Evolutionary conservation across 352 stramenopile genomes (phyloP), one percentile per base, ranked within the genome.

Genomic region (Aphanomyces invadans): DNA sequence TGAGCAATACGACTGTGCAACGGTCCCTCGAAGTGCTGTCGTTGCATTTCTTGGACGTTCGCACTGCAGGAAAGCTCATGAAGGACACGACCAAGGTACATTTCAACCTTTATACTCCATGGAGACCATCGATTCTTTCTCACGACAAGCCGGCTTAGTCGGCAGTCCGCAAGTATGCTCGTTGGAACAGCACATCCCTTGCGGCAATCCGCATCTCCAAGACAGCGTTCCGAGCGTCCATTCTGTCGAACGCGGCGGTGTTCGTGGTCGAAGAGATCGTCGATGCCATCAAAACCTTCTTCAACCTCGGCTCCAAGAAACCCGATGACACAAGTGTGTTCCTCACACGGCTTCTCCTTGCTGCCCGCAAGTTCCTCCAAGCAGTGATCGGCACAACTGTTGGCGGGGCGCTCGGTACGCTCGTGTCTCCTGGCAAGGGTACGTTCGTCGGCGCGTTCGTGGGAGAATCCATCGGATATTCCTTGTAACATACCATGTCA

Each of bases 191-290:
- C 68, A 75, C 76, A 28, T 53, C 84, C 25, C 65, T 74, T 21
- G 73, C 80, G 1, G 80, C 75, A 1, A 63, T 76, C 28, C 67
- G 88, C 25, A 90, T 93, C 75, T 38, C 90, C 61, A 86, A 89
- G 71, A 93, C 84, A 4, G 82, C 82, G 38, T 89, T 91, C 78
- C 80, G 81, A 19, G 78, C 78, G 49, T 89, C 85, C 57, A 65
- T 91, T 28, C 70, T 93, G 44, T 76, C 78, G 62, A 83, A 90
- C 61, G 65, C 90, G 32, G 84, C 84, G 11, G 88, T 91, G 69
- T 93, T 93, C 73, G 61, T 93, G 19, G 77, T 93, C 42, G 84
- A 93, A 71, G 84, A 93, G 78, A 89, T 71, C 77, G 79, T 71
- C 29, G 54, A 46, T 9, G 54, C 33, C 69, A 48, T 53, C 38